Evolutionary conservation across 2,329 filamentous ascomycete genomes (phyloP).

Genomic region (Basipetospora sp.): DNA sequence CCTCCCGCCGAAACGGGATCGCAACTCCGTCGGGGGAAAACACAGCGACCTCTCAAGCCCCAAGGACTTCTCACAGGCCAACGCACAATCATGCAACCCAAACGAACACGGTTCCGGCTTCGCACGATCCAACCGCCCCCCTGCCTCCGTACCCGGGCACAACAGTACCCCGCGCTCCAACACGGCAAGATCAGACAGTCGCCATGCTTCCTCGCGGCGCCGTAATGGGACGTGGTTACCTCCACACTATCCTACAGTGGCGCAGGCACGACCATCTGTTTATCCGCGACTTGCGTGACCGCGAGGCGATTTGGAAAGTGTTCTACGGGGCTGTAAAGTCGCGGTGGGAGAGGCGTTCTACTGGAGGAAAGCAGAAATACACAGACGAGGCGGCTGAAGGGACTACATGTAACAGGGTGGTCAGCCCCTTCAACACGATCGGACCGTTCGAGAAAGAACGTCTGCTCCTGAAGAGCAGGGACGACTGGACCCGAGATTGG

Average conservation of each 20-base stretch:
- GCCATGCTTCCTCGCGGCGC: not conserved
- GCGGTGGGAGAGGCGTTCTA: too few relatives aligned
- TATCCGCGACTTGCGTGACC: not conserved
- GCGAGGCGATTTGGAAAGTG: not conserved
- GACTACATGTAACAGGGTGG: not conserved
- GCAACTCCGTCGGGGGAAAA: too few relatives aligned
- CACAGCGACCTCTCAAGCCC: too few relatives aligned
- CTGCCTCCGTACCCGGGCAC: too few relatives aligned
- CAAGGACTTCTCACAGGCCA: too few relatives aligned
- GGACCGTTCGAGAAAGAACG: not conserved
- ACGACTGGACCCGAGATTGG: not conserved
- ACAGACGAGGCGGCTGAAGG: not conserved
- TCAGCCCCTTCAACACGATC: not conserved
- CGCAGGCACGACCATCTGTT: not conserved
- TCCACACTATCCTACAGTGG: not conserved
- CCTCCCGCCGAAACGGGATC: too few relatives aligned
- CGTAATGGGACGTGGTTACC: not conserved
- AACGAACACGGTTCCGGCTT: too few relatives aligned
- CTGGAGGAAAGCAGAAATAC: not conserved
- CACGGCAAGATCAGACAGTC: too few relatives aligned
- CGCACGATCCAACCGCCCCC: too few relatives aligned
- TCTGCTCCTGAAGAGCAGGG: not conserved
- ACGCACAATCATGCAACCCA: too few relatives aligned
- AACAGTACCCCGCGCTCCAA: too few relatives aligned
- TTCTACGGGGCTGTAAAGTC: not conserved